Conservation (phyloP, 352 stramenopile genomes). For the Phytophthora rubi region DNA sequence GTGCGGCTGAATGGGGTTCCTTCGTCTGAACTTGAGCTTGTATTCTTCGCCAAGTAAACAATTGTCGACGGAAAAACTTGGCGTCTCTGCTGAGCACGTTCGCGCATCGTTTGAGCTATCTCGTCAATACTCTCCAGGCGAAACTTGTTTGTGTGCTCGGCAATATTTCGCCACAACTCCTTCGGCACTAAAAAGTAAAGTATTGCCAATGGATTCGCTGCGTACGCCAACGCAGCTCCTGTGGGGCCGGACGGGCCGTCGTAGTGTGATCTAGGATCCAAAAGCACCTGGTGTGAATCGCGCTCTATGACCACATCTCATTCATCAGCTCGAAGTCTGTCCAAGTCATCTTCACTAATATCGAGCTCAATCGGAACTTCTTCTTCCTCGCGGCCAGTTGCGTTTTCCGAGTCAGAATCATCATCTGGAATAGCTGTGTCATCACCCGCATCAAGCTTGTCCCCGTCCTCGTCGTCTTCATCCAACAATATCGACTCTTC, state of each 20-base stretch:
- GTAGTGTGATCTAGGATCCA: neutral
- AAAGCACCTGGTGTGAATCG: neutral
- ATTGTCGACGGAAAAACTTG: neutral
- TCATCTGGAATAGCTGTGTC: too few species aligned
- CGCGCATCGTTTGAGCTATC: too few species aligned
- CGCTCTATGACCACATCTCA: constrained; percentile 1
- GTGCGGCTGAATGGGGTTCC: constrained; percentile 5
- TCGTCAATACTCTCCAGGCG: too few species aligned
- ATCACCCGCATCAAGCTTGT: too few species aligned
- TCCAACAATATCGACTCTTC: too few species aligned
- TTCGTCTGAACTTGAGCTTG: neutral
- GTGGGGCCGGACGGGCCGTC: neutral
- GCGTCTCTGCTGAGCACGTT: neutral
- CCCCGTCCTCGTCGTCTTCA: too few species aligned
- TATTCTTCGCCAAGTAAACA: constrained; percentile 7
- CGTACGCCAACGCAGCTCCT: neutral
- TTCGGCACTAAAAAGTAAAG: constrained; percentile 7
- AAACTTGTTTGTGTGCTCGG: neutral
- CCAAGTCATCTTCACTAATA: neutral
- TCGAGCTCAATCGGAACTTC: constrained; percentile 3
- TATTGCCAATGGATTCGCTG: neutral
- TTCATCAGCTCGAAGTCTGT: neutral
- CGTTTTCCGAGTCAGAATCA: neutral
- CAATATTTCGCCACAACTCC: constrained; percentile 5
- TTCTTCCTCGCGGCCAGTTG: too few species aligned